phyloP scores from a whole-genome alignment of 306 rosid genomes.

The Lathyrus tuberosus region DNA sequence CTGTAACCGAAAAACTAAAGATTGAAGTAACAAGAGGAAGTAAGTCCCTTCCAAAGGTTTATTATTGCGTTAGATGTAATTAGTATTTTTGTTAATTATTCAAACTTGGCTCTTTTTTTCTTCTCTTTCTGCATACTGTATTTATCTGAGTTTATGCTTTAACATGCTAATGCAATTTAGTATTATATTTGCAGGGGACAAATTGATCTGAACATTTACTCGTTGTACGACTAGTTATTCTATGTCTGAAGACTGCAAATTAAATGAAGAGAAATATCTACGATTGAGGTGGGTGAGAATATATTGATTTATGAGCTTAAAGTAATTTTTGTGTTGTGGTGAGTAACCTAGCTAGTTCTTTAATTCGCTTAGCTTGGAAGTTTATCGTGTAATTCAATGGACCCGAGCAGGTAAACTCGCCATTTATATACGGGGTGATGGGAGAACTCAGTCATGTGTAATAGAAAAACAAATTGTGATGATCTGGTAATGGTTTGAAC shows the following conservation, averaged over 20 bases:
- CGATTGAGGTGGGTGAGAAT: slow-evolving; percentile 19
- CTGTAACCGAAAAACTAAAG: slow-evolving; percentile 55
- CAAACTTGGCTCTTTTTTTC: background rate
- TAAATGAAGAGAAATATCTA: background rate
- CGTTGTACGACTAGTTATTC: background rate
- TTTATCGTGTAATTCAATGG: slow-evolving; percentile 1
- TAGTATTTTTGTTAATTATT: slow-evolving; percentile 1
- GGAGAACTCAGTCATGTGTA: background rate
- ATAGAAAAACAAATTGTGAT: background rate
- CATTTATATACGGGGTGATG: background rate
- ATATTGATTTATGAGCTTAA: slow-evolving; percentile 4
- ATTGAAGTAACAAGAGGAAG: slow-evolving; percentile 39
- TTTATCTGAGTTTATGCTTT: background rate
- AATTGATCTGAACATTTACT: background rate
- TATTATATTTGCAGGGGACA: background rate
- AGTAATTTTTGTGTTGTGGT: slow-evolving; percentile 37
- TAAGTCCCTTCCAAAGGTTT: slow-evolving; percentile 18
- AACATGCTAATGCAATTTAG: background rate
- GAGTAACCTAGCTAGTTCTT: slow-evolving; percentile 44
- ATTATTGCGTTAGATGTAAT: background rate
- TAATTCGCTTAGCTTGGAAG: background rate
- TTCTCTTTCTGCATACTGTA: background rate
- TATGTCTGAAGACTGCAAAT: slow-evolving; percentile 14
- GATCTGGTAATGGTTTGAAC: background rate
- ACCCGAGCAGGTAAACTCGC: background rate